phyloP scores from a whole-genome alignment of 441 rosid species.

The Adansonia rubrostipa region DNA sequence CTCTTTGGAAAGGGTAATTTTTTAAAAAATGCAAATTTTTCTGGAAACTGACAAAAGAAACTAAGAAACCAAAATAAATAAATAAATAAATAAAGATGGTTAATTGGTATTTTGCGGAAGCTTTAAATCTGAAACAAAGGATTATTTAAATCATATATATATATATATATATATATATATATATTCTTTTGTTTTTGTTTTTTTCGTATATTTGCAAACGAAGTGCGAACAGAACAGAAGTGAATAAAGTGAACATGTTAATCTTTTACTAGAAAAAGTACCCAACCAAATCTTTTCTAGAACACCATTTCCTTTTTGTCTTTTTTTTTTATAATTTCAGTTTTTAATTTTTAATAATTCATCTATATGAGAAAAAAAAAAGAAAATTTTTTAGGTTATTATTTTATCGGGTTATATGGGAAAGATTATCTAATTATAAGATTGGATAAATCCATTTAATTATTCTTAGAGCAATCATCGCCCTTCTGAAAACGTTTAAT shows the following conservation, averaged over 20 bases:
- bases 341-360: neutral
- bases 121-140: slow-evolving; percentile 2
- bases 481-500: too few species aligned
- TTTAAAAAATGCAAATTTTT: neutral
- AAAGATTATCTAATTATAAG: neutral
- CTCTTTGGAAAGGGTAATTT: slow-evolving; percentile 1
- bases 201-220: neutral
- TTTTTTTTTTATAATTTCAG: neutral
- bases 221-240: slow-evolving; percentile 3
- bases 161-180: too few species aligned
- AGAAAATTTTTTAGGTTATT: neutral
- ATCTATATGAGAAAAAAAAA: neutral
- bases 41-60: slow-evolving; percentile 20
- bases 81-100: neutral
- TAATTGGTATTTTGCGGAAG: neutral
- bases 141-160: neutral
- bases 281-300: slow-evolving; percentile 20
- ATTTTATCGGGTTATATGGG: neutral
- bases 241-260: neutral
- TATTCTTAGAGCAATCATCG: neutral
- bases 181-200: neutral
- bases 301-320: neutral
- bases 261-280: neutral
- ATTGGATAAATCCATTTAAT: neutral
- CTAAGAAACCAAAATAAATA: neutral